Base-by-base conservation (phyloP, 2,329 filamentous ascomycete genomes). In the Verticillium zaregamsianum region DNA sequence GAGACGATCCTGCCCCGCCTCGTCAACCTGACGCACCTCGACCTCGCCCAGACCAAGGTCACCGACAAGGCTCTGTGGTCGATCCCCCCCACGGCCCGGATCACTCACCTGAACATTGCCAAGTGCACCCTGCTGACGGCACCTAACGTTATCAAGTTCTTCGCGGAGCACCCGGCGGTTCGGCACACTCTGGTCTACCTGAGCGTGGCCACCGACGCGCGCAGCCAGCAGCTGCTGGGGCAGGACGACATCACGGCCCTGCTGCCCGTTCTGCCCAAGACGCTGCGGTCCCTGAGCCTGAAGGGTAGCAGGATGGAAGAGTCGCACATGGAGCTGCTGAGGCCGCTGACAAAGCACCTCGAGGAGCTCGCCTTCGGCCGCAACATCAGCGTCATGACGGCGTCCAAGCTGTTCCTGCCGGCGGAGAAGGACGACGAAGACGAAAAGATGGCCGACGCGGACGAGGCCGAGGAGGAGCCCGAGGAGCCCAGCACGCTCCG, bases 21-120 rank as follows among this genome's bases (percentile, higher is more conserved):
- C 57, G 73, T 79, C 31, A 80, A 83, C 60, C 77, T 93, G 60
- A 94, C 91, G 1, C 90, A 93, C 71, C 83, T 95, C 40, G 91
- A 95, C 70, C 81, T 93, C n/a, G 86, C 89, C 11, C 90, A 90
- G 67, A 93, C 91, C 1, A 85, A 89, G 66, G 86, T 95, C 68
- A 93, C 88, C 37, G 86, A 92, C 72, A 78, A 81, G 28, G 90
- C 91, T 5, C 80, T 95, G 17, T 78, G 84, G 67, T 86, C 86
- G 23, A 90, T 94, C 65, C 90, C 91, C 1, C 71, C 80, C n/a
- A 88, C 88, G 5, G 91, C 91, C 12, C 81, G 79, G 65, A 82
- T 94, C 66, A 93, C 89, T 1, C 91, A 95, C 71, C 78, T 95
- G 60, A 93, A 92, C 69, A 77, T 95, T 56, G 86, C 89, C 65